phyloP scores from a whole-genome alignment of 2,329 filamentous ascomycete genomes.

The Bipolaris gigantea region DNA sequence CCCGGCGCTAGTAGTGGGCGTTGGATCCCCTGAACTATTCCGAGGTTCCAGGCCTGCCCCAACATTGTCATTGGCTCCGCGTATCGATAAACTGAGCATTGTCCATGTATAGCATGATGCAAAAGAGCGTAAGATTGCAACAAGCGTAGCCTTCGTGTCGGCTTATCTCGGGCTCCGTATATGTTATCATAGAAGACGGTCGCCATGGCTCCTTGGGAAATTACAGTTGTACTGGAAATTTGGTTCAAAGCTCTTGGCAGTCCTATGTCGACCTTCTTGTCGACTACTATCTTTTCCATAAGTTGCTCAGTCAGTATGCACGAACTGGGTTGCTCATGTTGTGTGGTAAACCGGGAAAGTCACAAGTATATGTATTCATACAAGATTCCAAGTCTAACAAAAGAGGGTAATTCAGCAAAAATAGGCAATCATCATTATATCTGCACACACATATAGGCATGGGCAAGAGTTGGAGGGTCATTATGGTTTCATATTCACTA shows the following conservation, averaged over 20 bases:
- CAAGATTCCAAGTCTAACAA: not conserved
- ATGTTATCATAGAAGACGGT: too few relatives aligned
- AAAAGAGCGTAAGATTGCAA: too few relatives aligned
- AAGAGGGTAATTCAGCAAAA: too few relatives aligned
- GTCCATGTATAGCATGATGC: too few relatives aligned
- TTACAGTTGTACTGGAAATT: too few relatives aligned
- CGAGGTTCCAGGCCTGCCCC: not conserved
- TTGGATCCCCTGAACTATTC: not conserved
- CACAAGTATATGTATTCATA: not conserved
- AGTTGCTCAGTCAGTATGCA: not conserved
- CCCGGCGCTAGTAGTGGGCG: slow-evolving; percentile 14
- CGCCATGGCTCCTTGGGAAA: too few relatives aligned
- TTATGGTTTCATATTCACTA: not conserved
- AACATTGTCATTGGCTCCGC: not conserved
- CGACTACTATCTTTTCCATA: not conserved
- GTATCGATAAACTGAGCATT: not conserved
- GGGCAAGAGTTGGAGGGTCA: not conserved
- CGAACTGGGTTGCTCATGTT: too few relatives aligned
- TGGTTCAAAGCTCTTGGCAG: too few relatives aligned
- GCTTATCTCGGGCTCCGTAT: too few relatives aligned
- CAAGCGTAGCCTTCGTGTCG: too few relatives aligned
- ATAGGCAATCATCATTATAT: not conserved
- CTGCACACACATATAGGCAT: not conserved
- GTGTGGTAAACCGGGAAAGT: not conserved
- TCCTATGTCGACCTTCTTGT: not conserved